Base-by-base conservation (phyloP, 2,329 filamentous ascomycete genomes). In the Colletotrichum camelliae region DNA sequence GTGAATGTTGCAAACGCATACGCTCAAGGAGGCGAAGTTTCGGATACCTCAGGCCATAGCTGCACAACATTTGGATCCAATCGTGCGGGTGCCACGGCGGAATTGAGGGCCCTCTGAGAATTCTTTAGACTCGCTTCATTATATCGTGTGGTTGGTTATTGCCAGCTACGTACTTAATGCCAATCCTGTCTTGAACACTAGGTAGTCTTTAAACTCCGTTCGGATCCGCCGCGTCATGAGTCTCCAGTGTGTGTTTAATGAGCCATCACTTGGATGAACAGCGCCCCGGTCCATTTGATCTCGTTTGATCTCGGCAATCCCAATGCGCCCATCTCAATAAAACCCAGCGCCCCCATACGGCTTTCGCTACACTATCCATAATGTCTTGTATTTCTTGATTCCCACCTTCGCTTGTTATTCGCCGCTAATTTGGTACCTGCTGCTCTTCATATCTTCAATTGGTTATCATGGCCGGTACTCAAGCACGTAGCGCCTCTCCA, bases 401-500 rank as follows among this genome's bases (percentile, higher is more conserved):
- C 29, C 58, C 31, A 62, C 10, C 62, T 37, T 35, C 35, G 48
- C 8, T 52, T 29, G 62, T 60, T 55, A 13, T 39, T 29, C 68
- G 37, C 55, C 67, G 35, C 67, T 62, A 65, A 43, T 35, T 18
- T 21, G 27, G 16, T 21, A 27, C 35, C n/a, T 21, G 31, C 24
- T 43, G 60, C 24, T 35, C 29, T 2, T 52, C 27, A 39, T 48
- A 29, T 27, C 15, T 35, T 66, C 79, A 76, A 86, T 21, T 81
- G 80, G 58, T 91, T 29, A 64, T 79, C 77, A 87, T 21, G 81
- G 80, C 58, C 92, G 87, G 79, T 94, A 94, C 80, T 96, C 94
- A 67, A 96, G 89, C 10, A 96, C 94, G 81, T 94, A 94, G 66
- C 94, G 89, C 75, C 93, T 87, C 79, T 94, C 94, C 29, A 96